Base-by-base conservation (phyloP, 1,284 basidiomycete genomes). In the Grifola frondosa region DNA sequence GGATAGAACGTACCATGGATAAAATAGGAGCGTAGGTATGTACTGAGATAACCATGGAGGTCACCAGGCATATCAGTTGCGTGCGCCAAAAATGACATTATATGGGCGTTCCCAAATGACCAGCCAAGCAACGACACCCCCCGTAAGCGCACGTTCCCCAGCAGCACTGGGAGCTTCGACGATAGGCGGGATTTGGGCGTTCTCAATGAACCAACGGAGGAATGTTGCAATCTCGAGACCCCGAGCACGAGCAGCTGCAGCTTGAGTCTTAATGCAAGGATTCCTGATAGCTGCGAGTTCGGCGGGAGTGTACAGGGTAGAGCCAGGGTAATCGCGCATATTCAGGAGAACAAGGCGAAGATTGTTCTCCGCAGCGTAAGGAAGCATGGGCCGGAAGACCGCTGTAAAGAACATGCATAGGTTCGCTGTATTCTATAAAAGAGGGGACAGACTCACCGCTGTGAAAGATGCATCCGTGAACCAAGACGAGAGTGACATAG, bases 251-350 rank as follows among this genome's bases (percentile, higher is more conserved):
- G 62, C 33, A 10, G 48, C 49, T 10, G 23, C 28, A 0, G 46
- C 49, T 28, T 59, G 56, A 8, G 28, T 42, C 15, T 49, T 56
- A 2, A 31, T 15, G 19, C 48, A 37, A 7, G 49, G 21, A 4
- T 47, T 49, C 8, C 44, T 43, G 0, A 67, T 36, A 6, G 42
- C 46, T 7, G 52, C 43, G 21, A 64, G 50, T 24, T 66, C 65
- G 12, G 51, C 48, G 13, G 33, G 28, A 0, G 56, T 52, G 15
- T 54, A 57, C 1, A 52, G 53, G 0, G 56, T 60, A 8, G 62
- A 63, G 4, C 59, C 60, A 6, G 56, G 56, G 30, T 67, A 67
- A 30, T 62, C 66, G 12, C 65, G 59, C 26, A 60, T 41, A 26
- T 64, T 67, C 23, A 65, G 36, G 4, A 58, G 38, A 19, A 67